Percentiles rank a stretch among this genome's conserved stretches.
Evolutionary conservation across 2,329 filamentous ascomycete genomes (phyloP).

Genomic region (Huntiella moniliformis): DNA sequence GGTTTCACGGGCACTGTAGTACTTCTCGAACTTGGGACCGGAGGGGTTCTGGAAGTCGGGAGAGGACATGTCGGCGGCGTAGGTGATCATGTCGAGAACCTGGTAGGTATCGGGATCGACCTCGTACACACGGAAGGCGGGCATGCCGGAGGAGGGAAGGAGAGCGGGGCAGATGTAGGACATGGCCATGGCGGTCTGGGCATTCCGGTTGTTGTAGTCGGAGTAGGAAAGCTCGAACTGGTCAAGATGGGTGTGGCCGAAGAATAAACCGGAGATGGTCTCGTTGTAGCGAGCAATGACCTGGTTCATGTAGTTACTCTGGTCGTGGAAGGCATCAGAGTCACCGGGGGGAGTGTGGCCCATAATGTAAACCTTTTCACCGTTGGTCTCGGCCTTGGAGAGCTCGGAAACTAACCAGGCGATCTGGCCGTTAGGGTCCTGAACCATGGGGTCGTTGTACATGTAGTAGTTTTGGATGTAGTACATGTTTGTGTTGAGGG

Average conservation of each 20-base stretch:
- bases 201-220: constrained; percentile 24
- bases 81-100: constrained; percentile 33
- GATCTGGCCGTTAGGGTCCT: constrained; percentile 33
- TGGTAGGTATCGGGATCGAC: constrained; percentile 38
- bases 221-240: constrained; percentile 37
- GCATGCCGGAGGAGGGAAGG: constrained; percentile 34
- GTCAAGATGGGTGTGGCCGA: constrained; percentile 37
- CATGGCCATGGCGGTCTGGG: constrained; percentile 27
- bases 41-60: constrained; percentile 24
- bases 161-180: constrained; percentile 36
- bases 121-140: constrained; percentile 39
- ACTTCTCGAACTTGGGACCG: constrained; percentile 30
- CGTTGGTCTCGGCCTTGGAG: constrained; percentile 29
- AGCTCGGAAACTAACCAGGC: constrained; percentile 35
- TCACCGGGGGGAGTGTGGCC: constrained; percentile 37
- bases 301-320: constrained; percentile 33
- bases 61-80: constrained; percentile 32
- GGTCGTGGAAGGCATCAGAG: constrained; percentile 31
- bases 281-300: constrained; percentile 33
- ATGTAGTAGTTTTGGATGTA: constrained; percentile 39
- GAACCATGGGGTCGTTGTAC: constrained; percentile 30
- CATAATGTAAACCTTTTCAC: constrained; percentile 36
- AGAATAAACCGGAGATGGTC: constrained; percentile 37
- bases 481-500: constrained; percentile 40
- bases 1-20: constrained; percentile 36